These are phyloP conservation scores for Peronospora farinosa DNA, from an alignment of 352 stramenopile genomes.

Conservation along the genomic window DNA sequence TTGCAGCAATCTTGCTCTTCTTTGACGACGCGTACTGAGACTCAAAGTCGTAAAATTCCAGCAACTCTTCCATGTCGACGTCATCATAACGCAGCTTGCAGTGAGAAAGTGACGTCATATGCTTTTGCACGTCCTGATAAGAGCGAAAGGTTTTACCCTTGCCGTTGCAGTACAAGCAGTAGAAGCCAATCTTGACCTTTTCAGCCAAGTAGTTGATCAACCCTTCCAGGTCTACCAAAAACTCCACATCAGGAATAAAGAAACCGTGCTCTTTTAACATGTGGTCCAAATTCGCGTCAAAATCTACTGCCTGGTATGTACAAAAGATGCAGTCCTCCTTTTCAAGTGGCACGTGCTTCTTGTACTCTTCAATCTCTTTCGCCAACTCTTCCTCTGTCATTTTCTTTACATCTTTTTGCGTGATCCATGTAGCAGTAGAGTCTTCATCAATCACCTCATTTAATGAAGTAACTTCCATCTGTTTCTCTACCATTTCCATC, in stretches of 20 bases:
- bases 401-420: slow-evolving; percentile 23
- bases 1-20: slow-evolving; percentile 27
- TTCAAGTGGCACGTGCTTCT: slow-evolving; percentile 60
- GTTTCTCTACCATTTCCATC: slow-evolving; percentile 66
- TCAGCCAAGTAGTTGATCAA: slow-evolving; percentile 91
- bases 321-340: slow-evolving; percentile 87
- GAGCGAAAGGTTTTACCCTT: slow-evolving; percentile 86
- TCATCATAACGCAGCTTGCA: slow-evolving; percentile 90
- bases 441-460: slow-evolving; percentile 8
- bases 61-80: slow-evolving; percentile 84
- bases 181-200: slow-evolving; percentile 93
- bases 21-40: slow-evolving; percentile 55
- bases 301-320: slow-evolving; percentile 43
- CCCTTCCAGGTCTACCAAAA: slow-evolving; percentile 84
- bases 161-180: slow-evolving; percentile 93
- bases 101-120: slow-evolving; percentile 91
- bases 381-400: slow-evolving; percentile 53
- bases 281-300: slow-evolving; percentile 75
- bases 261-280: slow-evolving; percentile 94
- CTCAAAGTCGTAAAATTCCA: slow-evolving; percentile 90
- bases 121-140: slow-evolving; percentile 88
- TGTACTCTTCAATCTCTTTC: slow-evolving; percentile 70
- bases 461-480: slow-evolving; percentile 42
- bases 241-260: slow-evolving; percentile 93
- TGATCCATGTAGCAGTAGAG: not conserved